Evolutionary conservation across 257 asterid species (phyloP), one percentile per base, ranked within the genome.

Genomic region (Ocimum tenuiflorum): DNA sequence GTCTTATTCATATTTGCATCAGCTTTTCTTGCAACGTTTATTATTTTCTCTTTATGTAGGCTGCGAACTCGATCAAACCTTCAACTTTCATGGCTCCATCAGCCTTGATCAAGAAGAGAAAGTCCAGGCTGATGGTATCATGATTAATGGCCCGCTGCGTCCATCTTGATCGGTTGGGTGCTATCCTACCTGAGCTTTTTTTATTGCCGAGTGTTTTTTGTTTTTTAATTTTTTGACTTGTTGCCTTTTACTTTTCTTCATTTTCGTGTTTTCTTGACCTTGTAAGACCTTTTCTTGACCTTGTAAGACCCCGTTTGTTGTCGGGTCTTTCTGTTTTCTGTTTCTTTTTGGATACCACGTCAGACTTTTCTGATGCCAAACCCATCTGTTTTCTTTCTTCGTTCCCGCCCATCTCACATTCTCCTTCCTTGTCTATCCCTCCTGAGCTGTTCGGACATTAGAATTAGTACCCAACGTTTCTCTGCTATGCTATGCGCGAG

Each of bases 351-450:
- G 66, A 76, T 71, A 53, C 51, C 58, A 38, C 50, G 39, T 29
- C 80, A 8, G 68, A 38, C 22, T 31, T 43, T 43, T 49, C 68
- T 38, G 79, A 59, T 58, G 79, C 67, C 48, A 68, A 71, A 14
- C 68, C 76, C 19, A 9, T 47, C 57, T 7, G 0, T 8, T 15
- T 6, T 15, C 31, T 10, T 12, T 76, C 65, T 64, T 19, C 52
- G 56, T 82, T 73, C 71, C 60, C 74, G 67, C 15, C 75, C 89
- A 74, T 75, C 84, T 83, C 96, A 47, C 49, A 11, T 87, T 85
- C 96, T 91, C 96, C 91, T 89, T 91, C 95, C 98, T 87, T 85
- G 96, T 87, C 96, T 91, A 89, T 91, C 96, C 98, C 98, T 88
- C 91, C 82, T 86, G 97, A 91, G 97, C 97, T 91, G 50, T 59